Conservation (phyloP, 208 protist genomes). For the Lotmaria passim region DNA sequence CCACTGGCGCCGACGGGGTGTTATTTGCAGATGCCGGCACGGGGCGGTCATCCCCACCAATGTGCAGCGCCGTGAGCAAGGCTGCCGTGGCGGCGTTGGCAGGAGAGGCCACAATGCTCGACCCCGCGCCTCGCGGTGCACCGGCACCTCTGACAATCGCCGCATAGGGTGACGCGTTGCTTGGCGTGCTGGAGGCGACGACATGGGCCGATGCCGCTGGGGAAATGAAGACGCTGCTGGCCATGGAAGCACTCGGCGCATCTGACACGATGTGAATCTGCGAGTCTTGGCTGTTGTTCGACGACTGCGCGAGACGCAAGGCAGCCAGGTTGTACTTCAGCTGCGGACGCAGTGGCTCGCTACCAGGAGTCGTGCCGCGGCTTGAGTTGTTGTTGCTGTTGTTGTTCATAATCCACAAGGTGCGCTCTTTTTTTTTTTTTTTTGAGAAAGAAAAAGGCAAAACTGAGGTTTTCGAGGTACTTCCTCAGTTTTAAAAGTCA, state of each 20-base stretch:
- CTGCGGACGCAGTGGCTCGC: conserved; percentile 17
- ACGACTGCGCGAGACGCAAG: conserved; percentile 24
- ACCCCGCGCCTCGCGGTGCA: not conserved
- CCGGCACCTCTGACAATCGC: not conserved
- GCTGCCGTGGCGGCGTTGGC: conserved; percentile 1
- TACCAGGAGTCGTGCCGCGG: not conserved
- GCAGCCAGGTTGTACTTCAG: conserved; percentile 35
- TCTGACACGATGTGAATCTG: conserved; percentile 9
- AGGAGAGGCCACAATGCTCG: not conserved
- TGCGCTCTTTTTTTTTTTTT: not conserved
- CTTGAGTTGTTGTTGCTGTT: not conserved
- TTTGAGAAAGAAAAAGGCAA: no score
- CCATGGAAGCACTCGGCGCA: not conserved
- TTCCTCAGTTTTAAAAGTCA: no score
- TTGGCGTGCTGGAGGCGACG: not conserved
- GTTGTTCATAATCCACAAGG: conserved; percentile 4
- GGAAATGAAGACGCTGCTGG: not conserved
- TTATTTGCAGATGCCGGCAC: not conserved
- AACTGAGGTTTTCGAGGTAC: no score
- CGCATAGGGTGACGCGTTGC: not conserved
- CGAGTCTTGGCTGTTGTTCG: not conserved
- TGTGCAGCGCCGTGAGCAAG: conserved; percentile 4
- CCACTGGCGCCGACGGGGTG: not conserved
- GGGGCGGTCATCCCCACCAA: not conserved
- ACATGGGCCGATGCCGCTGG: no score